phyloP scores from a whole-genome alignment of 1,139 yeast species.

The Sugiyamaella sp. region DNA sequence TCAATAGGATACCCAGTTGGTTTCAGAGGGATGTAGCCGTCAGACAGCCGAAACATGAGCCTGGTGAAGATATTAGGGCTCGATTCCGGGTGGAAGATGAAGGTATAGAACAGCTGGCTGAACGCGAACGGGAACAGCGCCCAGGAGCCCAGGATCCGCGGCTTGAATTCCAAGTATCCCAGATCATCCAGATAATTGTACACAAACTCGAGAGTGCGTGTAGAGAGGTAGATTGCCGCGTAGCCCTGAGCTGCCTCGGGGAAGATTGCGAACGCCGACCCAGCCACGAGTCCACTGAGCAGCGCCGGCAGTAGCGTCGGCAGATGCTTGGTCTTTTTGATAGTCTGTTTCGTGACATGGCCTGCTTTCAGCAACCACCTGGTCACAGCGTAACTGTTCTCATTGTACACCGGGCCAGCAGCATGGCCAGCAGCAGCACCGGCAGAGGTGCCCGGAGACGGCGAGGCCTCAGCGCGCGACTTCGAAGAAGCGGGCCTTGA shows the following conservation, averaged over 20 bases:
- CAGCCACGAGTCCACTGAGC: constrained; percentile 38
- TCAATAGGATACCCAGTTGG: constrained; percentile 39
- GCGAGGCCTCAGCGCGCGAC: not conserved
- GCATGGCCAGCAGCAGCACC: constrained; percentile 4
- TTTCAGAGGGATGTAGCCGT: constrained; percentile 39
- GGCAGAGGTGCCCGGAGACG: constrained; percentile 17
- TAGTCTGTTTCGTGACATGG: not conserved
- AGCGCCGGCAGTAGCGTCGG: constrained; percentile 34
- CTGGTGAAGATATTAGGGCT: constrained; percentile 41
- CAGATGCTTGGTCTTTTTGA: constrained; percentile 23
- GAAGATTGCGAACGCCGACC: constrained; percentile 38
- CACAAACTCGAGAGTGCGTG: constrained; percentile 43
- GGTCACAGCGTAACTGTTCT: constrained; percentile 15
- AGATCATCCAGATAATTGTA: constrained; percentile 44
- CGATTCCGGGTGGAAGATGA: constrained; percentile 43
- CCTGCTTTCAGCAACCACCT: constrained; percentile 19
- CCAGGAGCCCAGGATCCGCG: constrained; percentile 46
- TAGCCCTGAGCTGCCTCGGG: constrained; percentile 34
- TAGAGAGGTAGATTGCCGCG: constrained; percentile 41
- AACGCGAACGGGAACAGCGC: constrained; percentile 46
- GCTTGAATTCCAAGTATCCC: constrained; percentile 42
- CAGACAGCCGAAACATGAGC: constrained; percentile 38
- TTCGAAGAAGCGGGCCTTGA: constrained; percentile 5
- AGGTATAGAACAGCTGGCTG: constrained; percentile 46
- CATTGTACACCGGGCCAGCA: too few relatives aligned